A percentile compares a stretch with the other conserved stretches of the same genome.
Evolutionary conservation across 441 rosid species (phyloP).

Genomic region (Daphne laureola): DNA sequence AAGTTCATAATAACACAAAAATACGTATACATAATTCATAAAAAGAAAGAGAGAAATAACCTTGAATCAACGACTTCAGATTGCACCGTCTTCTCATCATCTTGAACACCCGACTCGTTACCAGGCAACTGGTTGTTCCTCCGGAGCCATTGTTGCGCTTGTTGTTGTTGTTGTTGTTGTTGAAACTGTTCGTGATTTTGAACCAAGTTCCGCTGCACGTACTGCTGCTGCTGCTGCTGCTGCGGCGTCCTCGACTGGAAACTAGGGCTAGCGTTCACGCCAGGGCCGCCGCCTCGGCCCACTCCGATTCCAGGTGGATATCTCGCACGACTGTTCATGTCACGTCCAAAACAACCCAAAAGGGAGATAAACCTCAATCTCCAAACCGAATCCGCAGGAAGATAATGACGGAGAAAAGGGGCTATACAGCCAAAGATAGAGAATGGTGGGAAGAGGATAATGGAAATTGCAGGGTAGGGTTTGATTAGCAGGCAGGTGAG

Average conservation of each 20-base stretch:
- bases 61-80: conserved; percentile 73
- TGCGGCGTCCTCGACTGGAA: conserved; percentile 54
- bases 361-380: conserved; percentile 27
- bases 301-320: conserved; percentile 88
- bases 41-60: conserved; percentile 22
- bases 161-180: conserved; percentile 33
- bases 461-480: conserved; percentile 11
- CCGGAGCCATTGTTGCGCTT: conserved; percentile 74
- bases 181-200: conserved; percentile 49
- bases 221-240: conserved; percentile 57
- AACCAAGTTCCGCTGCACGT: conserved; percentile 63
- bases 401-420: conserved; percentile 1
- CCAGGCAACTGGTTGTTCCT: conserved; percentile 48
- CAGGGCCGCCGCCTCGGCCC: conserved; percentile 57
- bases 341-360: conserved; percentile 18
- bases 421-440: too few species aligned
- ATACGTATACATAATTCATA: not conserved
- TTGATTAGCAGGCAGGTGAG: conserved; percentile 12
- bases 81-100: conserved; percentile 77
- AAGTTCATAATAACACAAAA: not conserved
- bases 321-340: conserved; percentile 76
- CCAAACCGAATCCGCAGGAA: conserved; percentile 7
- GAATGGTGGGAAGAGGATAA: too few species aligned
- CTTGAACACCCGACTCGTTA: conserved; percentile 42
- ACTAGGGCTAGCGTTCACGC: conserved; percentile 42